A percentile compares a stretch with the other conserved stretches of the same genome.
Conservation (phyloP, 1,284 basidiomycete species). For the Melampsora abietis-canadensis region DNA sequence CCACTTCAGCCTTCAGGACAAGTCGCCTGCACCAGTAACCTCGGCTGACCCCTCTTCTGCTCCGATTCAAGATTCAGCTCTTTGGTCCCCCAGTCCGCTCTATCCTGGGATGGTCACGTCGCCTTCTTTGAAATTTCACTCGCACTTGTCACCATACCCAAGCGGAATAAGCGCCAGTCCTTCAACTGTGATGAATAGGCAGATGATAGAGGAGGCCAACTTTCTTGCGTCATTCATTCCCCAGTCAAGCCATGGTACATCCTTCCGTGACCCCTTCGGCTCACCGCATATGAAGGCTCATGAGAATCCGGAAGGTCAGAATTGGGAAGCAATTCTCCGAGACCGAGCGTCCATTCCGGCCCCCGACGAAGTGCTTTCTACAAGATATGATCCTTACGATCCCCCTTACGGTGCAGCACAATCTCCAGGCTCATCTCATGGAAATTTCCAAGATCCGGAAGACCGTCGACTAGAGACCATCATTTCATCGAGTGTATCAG, state of each 20-base stretch:
- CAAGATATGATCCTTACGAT: too few species aligned
- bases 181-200: not conserved
- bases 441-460: not conserved
- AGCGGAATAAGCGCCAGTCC: not conserved
- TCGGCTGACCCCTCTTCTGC: not conserved
- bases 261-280: not conserved
- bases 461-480: not conserved
- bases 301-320: not conserved
- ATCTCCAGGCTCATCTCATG: too few species aligned
- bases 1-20: not conserved
- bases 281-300: too few species aligned
- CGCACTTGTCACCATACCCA: not conserved
- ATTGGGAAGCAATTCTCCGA: not conserved
- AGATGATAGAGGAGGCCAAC: conserved; percentile 2
- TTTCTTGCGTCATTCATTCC: conserved; percentile 9
- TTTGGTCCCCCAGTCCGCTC: conserved; percentile 1
- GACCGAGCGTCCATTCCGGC: not conserved
- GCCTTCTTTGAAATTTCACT: conserved; percentile 1
- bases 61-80: not conserved
- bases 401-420: too few species aligned
- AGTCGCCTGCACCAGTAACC: not conserved
- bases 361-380: not conserved
- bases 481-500: not conserved
- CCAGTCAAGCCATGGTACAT: not conserved
- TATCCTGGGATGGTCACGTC: not conserved